Percentiles rank a stretch among this genome's conserved stretches.
These are phyloP conservation scores for Scytalidium lignicola DNA, from an alignment of 2,329 filamentous ascomycete genomes.

Conservation along the genomic window DNA sequence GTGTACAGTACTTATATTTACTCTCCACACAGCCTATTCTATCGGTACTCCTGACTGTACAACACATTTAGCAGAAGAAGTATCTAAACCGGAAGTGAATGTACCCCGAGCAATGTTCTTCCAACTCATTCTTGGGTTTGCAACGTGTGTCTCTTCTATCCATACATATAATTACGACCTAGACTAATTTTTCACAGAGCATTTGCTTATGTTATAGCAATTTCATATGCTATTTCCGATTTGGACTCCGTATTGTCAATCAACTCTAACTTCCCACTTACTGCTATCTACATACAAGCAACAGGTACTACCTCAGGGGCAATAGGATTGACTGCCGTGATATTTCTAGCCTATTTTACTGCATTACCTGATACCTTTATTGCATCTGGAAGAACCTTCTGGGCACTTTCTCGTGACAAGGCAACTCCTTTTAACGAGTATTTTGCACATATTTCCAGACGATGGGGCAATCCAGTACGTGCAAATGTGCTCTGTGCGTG, in stretches of 20 bases:
- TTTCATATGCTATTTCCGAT: slow-evolving; percentile 53
- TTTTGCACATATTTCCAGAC: slow-evolving; percentile 38
- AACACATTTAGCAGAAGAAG: slow-evolving; percentile 61
- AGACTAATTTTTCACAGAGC: slow-evolving; percentile 20
- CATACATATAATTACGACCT: no score
- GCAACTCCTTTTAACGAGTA: slow-evolving; percentile 45
- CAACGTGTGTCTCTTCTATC: slow-evolving; percentile 27
- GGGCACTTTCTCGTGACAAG: slow-evolving; percentile 51
- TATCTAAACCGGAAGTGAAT: slow-evolving; percentile 39
- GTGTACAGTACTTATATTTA: no score
- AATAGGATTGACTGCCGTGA: slow-evolving; percentile 46
- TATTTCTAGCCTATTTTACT: slow-evolving; percentile 33
- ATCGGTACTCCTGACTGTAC: slow-evolving; percentile 63
- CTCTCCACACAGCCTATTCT: slow-evolving; percentile 44
- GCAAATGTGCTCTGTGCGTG: slow-evolving; percentile 45
- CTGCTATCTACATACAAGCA: slow-evolving; percentile 60
- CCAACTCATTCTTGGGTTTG: slow-evolving; percentile 44
- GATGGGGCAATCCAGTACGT: slow-evolving; percentile 42
- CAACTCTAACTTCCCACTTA: slow-evolving; percentile 54
- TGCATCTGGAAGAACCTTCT: slow-evolving; percentile 46
- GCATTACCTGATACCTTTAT: no score
- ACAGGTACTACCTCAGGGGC: slow-evolving; percentile 46
- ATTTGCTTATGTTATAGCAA: slow-evolving; percentile 45
- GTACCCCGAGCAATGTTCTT: slow-evolving; percentile 50
- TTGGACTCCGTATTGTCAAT: slow-evolving; percentile 47